Percentiles rank a stretch among this genome's conserved stretches.
phyloP scores from a whole-genome alignment of 2,329 filamentous ascomycete species.

The Rutstroemia sydowiana region DNA sequence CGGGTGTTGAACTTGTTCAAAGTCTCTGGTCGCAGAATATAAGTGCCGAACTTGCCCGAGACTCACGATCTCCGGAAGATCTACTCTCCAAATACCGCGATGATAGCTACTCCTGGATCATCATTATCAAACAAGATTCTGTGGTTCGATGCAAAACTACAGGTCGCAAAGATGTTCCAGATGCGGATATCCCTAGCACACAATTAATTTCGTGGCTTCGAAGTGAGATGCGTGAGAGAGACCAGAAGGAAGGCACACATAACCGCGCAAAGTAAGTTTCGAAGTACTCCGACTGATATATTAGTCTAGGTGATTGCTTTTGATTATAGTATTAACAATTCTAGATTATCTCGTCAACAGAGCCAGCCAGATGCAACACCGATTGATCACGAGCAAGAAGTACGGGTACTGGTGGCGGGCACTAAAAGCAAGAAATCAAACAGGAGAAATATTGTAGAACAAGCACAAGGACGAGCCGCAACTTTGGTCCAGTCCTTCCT shows the following conservation, averaged over 20 bases:
- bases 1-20: conserved; percentile 69
- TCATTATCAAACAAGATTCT: conserved; percentile 75
- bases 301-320: not conserved
- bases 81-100: conserved; percentile 69
- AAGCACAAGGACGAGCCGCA: conserved; percentile 53
- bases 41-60: conserved; percentile 78
- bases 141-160: conserved; percentile 75
- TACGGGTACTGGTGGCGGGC: conserved; percentile 75
- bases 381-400: conserved; percentile 55
- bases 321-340: not conserved
- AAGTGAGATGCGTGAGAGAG: conserved; percentile 72
- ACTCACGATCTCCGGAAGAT: conserved; percentile 73
- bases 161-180: conserved; percentile 64
- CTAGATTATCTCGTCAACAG: conserved; percentile 25
- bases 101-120: conserved; percentile 75
- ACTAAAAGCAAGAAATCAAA: conserved; percentile 90
- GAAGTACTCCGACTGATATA: not conserved
- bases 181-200: conserved; percentile 65
- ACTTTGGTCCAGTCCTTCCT: conserved; percentile 64
- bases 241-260: conserved; percentile 49
- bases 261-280: conserved; percentile 30
- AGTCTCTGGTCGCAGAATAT: conserved; percentile 78
- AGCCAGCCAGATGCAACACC: conserved; percentile 20
- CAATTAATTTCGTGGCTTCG: conserved; percentile 77
- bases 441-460: conserved; percentile 76